These are phyloP conservation scores for Lojkania enalia DNA, from an alignment of 2,329 filamentous ascomycete genomes.

Conservation along the genomic window DNA sequence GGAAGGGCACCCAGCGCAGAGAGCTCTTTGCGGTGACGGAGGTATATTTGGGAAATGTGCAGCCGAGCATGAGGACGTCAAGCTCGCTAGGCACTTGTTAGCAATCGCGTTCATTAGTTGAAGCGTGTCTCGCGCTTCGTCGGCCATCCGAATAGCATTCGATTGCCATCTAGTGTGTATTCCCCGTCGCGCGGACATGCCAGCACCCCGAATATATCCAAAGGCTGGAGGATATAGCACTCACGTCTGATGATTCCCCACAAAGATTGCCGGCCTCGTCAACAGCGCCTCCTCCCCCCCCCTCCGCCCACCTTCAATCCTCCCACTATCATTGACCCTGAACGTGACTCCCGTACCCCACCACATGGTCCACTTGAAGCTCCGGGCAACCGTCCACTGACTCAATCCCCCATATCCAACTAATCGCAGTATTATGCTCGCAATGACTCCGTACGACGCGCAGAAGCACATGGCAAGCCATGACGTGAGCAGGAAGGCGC, in stretches of 20 bases:
- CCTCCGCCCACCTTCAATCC: constrained; percentile 32
- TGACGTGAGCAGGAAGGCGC: constrained; percentile 62
- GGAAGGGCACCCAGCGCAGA: constrained; percentile 75
- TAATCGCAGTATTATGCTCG: constrained; percentile 71
- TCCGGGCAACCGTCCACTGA: constrained; percentile 81
- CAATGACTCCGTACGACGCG: constrained; percentile 73
- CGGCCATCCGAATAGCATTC: too few species aligned
- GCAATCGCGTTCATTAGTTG: too few species aligned
- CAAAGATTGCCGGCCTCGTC: constrained; percentile 78
- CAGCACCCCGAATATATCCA: not conserved
- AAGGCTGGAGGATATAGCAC: constrained; percentile 15
- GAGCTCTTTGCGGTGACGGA: constrained; percentile 90
- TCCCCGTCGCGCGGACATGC: too few species aligned
- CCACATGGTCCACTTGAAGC: constrained; percentile 80
- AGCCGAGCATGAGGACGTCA: constrained; percentile 87
- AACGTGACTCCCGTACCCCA: constrained; percentile 78
- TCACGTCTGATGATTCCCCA: constrained; percentile 89
- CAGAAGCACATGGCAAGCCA: constrained; percentile 42
- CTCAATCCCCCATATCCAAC: constrained; percentile 73
- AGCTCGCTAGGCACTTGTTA: constrained; percentile 63
- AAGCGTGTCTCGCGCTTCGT: too few species aligned
- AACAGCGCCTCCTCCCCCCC: constrained; percentile 38
- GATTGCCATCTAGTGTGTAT: too few species aligned
- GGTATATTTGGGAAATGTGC: constrained; percentile 88
- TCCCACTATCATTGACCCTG: constrained; percentile 56